Evolutionary conservation across 73 alveolate genomes (phyloP), one percentile per base, ranked within the genome.

Genomic region (Breviolum minutum): DNA sequence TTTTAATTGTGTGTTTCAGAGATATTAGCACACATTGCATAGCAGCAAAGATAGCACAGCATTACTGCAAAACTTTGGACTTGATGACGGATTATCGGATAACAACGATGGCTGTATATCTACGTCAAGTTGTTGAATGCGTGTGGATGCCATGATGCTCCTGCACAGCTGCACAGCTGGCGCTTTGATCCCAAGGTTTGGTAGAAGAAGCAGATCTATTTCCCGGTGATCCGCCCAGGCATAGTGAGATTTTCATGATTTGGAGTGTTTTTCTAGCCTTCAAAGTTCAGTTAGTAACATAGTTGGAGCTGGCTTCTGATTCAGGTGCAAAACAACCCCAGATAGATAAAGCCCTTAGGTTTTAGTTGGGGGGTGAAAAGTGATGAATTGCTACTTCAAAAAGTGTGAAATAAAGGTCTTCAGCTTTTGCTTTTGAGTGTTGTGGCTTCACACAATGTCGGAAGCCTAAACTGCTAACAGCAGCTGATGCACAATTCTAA

Each of bases 101-200:
- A 73, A 71, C 40, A 71, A 30, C 0, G 81, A 40, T 40, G 54
- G 54, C 54, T 71, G 1, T 71, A 71, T 71, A 48, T 19, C 12
- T 19, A 24, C 22, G 60, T 26, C 22, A 26, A 24, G 83, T 73
- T 11, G 19, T 20, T 14, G 12, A 30, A 73, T 20, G 61, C 2
- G n/a, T 11, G 26, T 17, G 19, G n/a, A 29, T 8, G 26, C 86
- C 7, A n/a, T 29, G 48, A 13, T 40, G 54, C 54, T 24, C 26
- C 6, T 77, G 86, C 13, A 22, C 63, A 77, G 10, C 63, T n/a
- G 22, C 14, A n/a, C 20, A 8, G n/a, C 11, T n/a, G 20, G n/a
- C n/a, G n/a, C n/a, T n/a, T n/a, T n/a, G n/a, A n/a, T 20, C 86
- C 86, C 62, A 13, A 80, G 88, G 88, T 80, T 66, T 80, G 16